phyloP scores from a whole-genome alignment of 108 stramenopile genomes.

The Fistulifera solaris region DNA sequence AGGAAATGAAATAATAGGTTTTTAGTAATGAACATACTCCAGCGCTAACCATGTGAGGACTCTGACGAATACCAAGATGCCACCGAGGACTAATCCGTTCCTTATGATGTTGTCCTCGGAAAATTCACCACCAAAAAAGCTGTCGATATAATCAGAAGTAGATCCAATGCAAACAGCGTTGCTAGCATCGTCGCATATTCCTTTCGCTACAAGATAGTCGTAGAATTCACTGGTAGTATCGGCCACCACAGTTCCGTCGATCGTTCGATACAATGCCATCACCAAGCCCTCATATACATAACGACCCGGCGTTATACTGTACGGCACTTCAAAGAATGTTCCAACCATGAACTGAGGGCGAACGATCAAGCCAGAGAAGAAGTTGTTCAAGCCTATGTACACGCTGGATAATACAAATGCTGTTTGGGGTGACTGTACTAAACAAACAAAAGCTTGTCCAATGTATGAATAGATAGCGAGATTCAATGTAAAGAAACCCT shows the following conservation, averaged over 20 bases:
- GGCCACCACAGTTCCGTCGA: slow-evolving; percentile 31
- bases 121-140: slow-evolving; percentile 58
- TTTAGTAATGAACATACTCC: slow-evolving; percentile 16
- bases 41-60: slow-evolving; percentile 47
- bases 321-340: slow-evolving; percentile 33
- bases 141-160: slow-evolving; percentile 33
- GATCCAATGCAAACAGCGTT: slow-evolving; percentile 27
- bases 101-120: slow-evolving; percentile 17
- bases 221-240: slow-evolving; percentile 38
- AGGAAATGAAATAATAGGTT: too few relatives aligned
- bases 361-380: slow-evolving; percentile 70
- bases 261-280: slow-evolving; percentile 34
- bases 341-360: slow-evolving; percentile 46
- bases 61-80: slow-evolving; percentile 34
- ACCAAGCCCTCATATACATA: slow-evolving; percentile 69
- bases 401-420: slow-evolving; percentile 53
- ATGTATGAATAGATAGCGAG: slow-evolving; percentile 65
- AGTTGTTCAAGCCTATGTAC: slow-evolving; percentile 68
- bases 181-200: neutral
- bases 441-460: slow-evolving; percentile 70
- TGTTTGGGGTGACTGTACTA: slow-evolving; percentile 46
- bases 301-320: slow-evolving; percentile 64
- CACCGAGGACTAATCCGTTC: slow-evolving; percentile 38
- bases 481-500: slow-evolving; percentile 67
- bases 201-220: slow-evolving; percentile 19